phyloP scores from a whole-genome alignment of 805 yeast genomes.

The Lipomyces sp. region DNA sequence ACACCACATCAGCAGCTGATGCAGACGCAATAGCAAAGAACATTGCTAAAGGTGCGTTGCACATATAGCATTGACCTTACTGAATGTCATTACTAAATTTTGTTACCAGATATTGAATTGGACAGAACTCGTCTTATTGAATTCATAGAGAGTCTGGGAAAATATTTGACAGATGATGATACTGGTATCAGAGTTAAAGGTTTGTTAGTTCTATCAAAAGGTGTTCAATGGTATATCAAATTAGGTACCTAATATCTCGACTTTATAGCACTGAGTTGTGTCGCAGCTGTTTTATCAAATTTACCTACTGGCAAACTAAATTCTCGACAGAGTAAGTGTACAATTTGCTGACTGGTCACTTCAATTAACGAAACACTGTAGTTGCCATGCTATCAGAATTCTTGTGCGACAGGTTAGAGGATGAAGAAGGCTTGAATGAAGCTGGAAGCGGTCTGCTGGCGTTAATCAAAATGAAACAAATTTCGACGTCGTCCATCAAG shows the following conservation, averaged over 20 bases:
- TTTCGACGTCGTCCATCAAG: slow-evolving; percentile 41
- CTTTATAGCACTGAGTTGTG: slow-evolving; percentile 49
- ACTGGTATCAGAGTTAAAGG: slow-evolving; percentile 55
- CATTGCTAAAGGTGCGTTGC: slow-evolving; percentile 24
- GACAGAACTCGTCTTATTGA: slow-evolving; percentile 52
- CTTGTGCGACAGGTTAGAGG: slow-evolving; percentile 68
- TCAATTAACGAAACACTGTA: slow-evolving; percentile 22
- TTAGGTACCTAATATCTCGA: not conserved
- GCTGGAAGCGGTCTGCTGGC: slow-evolving; percentile 60
- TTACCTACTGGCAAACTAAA: slow-evolving; percentile 45
- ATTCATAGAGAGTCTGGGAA: slow-evolving; percentile 64
- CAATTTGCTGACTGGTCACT: not conserved
- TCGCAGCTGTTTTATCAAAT: slow-evolving; percentile 48
- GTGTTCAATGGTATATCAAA: not conserved
- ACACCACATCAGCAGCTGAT: slow-evolving; percentile 18
- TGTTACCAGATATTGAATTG: slow-evolving; percentile 38
- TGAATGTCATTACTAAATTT: not conserved
- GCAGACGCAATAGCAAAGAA: slow-evolving; percentile 17
- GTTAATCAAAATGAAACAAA: slow-evolving; percentile 58
- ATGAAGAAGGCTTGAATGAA: slow-evolving; percentile 57
- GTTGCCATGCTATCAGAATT: slow-evolving; percentile 53
- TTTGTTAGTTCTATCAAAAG: slow-evolving; percentile 10
- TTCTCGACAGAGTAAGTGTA: slow-evolving; percentile 46
- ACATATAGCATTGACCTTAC: not conserved
- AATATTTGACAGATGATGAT: slow-evolving; percentile 64